Base-by-base conservation (phyloP, 768 basidiomycete species). In the Termitomyces sp. region DNA sequence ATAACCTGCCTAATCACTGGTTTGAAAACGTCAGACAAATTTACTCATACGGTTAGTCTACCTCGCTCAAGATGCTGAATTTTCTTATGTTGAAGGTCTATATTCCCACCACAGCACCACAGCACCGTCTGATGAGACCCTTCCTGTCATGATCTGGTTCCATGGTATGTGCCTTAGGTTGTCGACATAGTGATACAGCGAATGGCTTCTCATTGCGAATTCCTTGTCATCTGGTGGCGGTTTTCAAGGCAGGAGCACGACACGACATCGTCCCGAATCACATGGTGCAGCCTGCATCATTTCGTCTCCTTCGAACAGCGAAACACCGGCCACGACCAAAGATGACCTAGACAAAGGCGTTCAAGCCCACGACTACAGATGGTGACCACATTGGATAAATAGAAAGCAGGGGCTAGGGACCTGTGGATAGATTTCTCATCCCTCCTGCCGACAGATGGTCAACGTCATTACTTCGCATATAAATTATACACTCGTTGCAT, bases 301-400 rank as follows among this genome's bases (percentile, higher is more conserved):
- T 76, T 76, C 53, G 73, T 72, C 3, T 71, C 76, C 0, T 76
- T 78, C 48, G 72, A 74, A 59, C 76, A 78, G 59, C 71, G 76
- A 4, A 32, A 48, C 16, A 13, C 16, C 7, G 5, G 14, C 47
- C 20, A 34, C 31, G 29, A 13, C 3, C 20, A 2, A 8, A 9
- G 4, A 14, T 32, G 6, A 48, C 3, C 2, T 13, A 48, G 20
- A 22, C 47, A 13, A 48, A 14, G 13, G 13, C 12, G 2, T 34
- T 5, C 1, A 32, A 12, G 14, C 20, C 31, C 20, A n/a, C n/a
- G n/a, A n/a, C 31, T 20, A 32, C 5, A 29, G 12, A 48, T 12
- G n/a, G 12, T 20, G 10, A 18, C 10, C 12, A 18, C 8, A 1
- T n/a, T n/a, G n/a, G n/a, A n/a, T n/a, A n/a, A n/a, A n/a, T n/a